Percentiles rank a stretch among this genome's conserved stretches.
These are phyloP conservation scores for Prunus mira DNA, from an alignment of 306 rosid species.

Conservation along the genomic window DNA sequence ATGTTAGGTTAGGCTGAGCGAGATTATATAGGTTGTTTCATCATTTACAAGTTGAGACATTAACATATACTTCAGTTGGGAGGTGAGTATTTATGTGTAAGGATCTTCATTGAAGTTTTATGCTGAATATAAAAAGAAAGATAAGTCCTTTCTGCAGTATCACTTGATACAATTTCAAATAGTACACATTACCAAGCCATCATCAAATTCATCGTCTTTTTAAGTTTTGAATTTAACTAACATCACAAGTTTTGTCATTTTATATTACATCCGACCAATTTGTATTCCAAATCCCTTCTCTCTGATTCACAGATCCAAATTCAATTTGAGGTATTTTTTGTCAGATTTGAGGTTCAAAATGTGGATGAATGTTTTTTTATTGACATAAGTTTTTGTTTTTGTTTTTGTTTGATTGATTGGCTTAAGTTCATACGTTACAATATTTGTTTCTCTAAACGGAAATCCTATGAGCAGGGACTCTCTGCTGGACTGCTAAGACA, in stretches of 20 bases:
- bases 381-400: neutral
- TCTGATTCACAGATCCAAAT: neutral
- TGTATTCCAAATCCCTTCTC: neutral
- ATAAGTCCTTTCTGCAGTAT: neutral
- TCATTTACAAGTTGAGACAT: neutral
- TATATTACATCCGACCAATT: neutral
- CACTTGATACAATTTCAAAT: neutral
- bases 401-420: neutral
- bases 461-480: conserved; percentile 63
- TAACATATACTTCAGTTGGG: no score
- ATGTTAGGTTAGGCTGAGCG: neutral
- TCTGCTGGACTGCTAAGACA: conserved; percentile 97
- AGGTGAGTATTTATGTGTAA: no score
- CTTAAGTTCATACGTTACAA: neutral
- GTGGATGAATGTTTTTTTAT: neutral
- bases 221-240: neutral
- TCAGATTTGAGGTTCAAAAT: neutral
- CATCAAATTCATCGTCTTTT: neutral
- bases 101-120: no score
- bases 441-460: conserved; percentile 19
- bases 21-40: neutral
- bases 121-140: neutral
- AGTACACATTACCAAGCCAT: neutral
- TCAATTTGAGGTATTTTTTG: neutral
- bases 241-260: neutral